Percentiles rank a stretch among this genome's conserved stretches.
These are phyloP conservation scores for Cytidiella melzeri DNA, from an alignment of 768 basidiomycete genomes.

Conservation along the genomic window DNA sequence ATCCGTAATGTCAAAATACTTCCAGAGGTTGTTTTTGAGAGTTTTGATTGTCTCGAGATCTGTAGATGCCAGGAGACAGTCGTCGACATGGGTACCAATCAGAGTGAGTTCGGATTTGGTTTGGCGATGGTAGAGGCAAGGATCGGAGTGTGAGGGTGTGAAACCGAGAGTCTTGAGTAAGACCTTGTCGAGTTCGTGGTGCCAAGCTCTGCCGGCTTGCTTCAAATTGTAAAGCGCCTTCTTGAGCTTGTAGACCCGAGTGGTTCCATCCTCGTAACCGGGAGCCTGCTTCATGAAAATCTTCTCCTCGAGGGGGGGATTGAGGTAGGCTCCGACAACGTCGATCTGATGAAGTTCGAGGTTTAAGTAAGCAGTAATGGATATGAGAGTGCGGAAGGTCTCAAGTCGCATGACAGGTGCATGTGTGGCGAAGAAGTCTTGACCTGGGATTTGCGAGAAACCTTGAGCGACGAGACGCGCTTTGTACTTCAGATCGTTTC, in stretches of 20 bases:
- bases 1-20: no score
- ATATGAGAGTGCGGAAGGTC: no score
- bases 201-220: constrained; percentile 34
- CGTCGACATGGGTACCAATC: constrained; percentile 27
- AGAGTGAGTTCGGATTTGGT: constrained; percentile 7
- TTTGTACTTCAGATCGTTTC: no score
- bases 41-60: neutral
- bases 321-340: no score
- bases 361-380: constrained; percentile 17
- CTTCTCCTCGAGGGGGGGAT: constrained; percentile 23
- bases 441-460: no score
- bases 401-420: constrained; percentile 22
- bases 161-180: constrained; percentile 18
- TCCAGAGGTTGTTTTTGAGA: constrained; percentile 20
- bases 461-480: no score
- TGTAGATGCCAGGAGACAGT: constrained; percentile 26
- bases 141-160: constrained; percentile 18
- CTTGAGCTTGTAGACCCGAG: neutral
- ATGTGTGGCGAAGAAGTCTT: constrained; percentile 31
- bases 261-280: constrained; percentile 16
- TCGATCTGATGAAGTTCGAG: constrained; percentile 15
- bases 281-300: constrained; percentile 25
- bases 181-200: constrained; percentile 26
- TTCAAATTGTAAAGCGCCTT: constrained; percentile 40
- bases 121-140: constrained; percentile 16